These are phyloP conservation scores for Rhodosorus marinus DNA, from an alignment of 23 red algal genomes.

Conservation along the genomic window DNA sequence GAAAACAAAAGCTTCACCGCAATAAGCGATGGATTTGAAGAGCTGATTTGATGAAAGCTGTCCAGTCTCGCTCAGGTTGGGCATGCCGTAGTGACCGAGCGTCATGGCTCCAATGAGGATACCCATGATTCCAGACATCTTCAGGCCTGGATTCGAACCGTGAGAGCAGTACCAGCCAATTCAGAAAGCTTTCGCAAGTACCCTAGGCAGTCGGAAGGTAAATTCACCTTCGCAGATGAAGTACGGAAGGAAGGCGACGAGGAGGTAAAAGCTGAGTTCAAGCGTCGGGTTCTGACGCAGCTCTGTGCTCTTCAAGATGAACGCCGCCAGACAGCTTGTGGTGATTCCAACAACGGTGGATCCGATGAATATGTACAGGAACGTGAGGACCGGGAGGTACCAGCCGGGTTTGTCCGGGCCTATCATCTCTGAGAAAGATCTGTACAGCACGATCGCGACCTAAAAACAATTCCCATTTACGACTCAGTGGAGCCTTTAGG, in stretches of 20 bases:
- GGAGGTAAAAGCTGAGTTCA: conserved; percentile 67
- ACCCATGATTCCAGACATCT: conserved; percentile 78
- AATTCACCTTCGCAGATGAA: conserved; percentile 89
- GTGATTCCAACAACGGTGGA: conserved; percentile 60
- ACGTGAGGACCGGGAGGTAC: conserved; percentile 34
- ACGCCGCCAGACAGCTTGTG: conserved; percentile 21
- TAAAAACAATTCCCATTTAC: too few species aligned
- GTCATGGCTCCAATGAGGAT: conserved; percentile 74
- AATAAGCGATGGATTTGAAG: conserved; percentile 66
- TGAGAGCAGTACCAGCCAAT: background rate
- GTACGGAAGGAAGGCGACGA: conserved; percentile 94
- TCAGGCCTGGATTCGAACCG: too few species aligned
- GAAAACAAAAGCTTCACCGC: conserved; percentile 96
- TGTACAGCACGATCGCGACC: conserved; percentile 95
- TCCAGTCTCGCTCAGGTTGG: conserved; percentile 65
- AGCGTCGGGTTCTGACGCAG: conserved; percentile 67
- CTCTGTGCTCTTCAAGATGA: conserved; percentile 59
- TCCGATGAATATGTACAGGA: conserved; percentile 86
- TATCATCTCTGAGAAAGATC: conserved; percentile 52
- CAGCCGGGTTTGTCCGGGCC: conserved; percentile 18
- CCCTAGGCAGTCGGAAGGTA: too few species aligned
- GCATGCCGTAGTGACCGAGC: conserved; percentile 80
- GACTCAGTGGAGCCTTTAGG: too few species aligned
- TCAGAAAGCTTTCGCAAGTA: background rate
- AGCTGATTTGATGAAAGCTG: conserved; percentile 82